These are phyloP conservation scores for Macrotyloma uniflorum DNA, from an alignment of 306 rosid genomes.

Conservation along the genomic window DNA sequence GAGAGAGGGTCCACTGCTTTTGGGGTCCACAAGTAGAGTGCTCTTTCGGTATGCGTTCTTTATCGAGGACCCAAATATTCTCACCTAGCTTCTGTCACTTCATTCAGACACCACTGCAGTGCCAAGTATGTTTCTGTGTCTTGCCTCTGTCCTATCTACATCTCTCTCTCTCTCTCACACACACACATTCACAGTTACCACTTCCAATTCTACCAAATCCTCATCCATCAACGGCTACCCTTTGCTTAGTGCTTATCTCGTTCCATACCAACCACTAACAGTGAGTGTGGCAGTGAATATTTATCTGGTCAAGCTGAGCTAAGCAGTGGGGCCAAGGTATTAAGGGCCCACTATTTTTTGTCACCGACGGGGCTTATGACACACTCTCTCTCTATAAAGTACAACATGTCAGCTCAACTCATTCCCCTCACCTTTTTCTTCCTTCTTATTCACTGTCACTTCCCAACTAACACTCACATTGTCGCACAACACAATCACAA, in stretches of 20 bases:
- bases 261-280: slow-evolving; percentile 27
- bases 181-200: neutral
- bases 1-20: slow-evolving; percentile 52
- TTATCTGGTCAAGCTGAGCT: slow-evolving; percentile 48
- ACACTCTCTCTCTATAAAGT: neutral
- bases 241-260: slow-evolving; percentile 12
- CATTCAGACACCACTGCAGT: slow-evolving; percentile 47
- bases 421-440: slow-evolving; percentile 43
- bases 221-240: no score
- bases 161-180: no score
- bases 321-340: slow-evolving; percentile 32
- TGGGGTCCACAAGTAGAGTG: slow-evolving; percentile 67
- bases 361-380: slow-evolving; percentile 58
- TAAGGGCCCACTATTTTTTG: slow-evolving; percentile 49
- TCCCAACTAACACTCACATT: slow-evolving; percentile 31
- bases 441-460: slow-evolving; percentile 69
- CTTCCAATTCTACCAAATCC: neutral
- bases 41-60: slow-evolving; percentile 85
- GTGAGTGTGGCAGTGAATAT: slow-evolving; percentile 21
- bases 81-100: slow-evolving; percentile 57
- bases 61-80: slow-evolving; percentile 95
- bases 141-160: slow-evolving; percentile 15
- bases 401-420: neutral
- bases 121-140: neutral
- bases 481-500: neutral